Base-by-base conservation (phyloP, 306 rosid species). In the Malus fusca region DNA sequence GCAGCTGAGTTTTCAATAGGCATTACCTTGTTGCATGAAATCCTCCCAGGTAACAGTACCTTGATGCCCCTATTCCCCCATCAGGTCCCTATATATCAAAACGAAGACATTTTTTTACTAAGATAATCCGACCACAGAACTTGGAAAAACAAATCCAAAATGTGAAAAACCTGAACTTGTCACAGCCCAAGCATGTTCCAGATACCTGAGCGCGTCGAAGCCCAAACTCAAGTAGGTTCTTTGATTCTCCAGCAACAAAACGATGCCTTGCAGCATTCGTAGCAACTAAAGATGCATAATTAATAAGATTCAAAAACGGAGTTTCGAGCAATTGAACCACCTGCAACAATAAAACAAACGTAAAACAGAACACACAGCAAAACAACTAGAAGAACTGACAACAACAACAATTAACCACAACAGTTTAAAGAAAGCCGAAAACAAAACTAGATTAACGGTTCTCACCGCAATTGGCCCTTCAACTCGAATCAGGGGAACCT, bases 401-500 rank as follows among this genome's bases (percentile, higher is more conserved):
- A 48, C 21, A 14, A 46, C 64, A 71, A 52, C 30, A 33, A 63
- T 3, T 12, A 73, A 69, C 59, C 52, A 68, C 18, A 78, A 40
- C 1, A 1, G 2, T 56, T 71, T 18, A 18, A 15, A 15, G 40
- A 48, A 56, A 62, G 35, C 60, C 55, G 62, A 61, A 31, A 63
- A 28, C 51, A 28, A 71, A 71, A 43, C 22, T 31, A 71, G 70
- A 62, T 56, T 55, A 11, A 61, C 11, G 31, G 71, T 75, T 89
- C 99, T 96, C 82, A 96, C 99, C 4, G 99, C 98, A 84, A 96
- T 62, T 11, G 99, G 96, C 67, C 99, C 99, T 88, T 92, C 99
- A 62, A 96, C 79, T 90, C 99, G 89, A 75, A 96, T 37, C 69
- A 96, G 76, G 63, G 99, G 99, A 40, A 92, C 88, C 86, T 96